Percentiles rank a stretch among this genome's conserved stretches.
Conservation (phyloP, 345 rosid genomes). For the Kandelia obovata region DNA sequence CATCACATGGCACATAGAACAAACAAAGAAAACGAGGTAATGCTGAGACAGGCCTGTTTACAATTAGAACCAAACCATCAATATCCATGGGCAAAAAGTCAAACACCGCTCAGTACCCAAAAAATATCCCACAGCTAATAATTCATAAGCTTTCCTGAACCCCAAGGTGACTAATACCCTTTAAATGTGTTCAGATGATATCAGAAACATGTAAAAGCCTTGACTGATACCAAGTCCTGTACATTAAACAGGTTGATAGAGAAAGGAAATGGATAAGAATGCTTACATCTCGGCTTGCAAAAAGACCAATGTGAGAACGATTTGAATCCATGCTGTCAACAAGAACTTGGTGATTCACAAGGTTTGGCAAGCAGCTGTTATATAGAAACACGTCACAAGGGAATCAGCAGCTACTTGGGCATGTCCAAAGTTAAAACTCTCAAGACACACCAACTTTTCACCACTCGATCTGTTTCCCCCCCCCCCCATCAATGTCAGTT, state of each 20-base stretch:
- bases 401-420: constrained; percentile 2
- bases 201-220: constrained; percentile 3
- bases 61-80: neutral
- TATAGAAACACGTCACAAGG: constrained; percentile 1
- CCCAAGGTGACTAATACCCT: neutral
- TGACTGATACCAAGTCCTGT: neutral
- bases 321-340: constrained; percentile 84
- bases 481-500: too few species aligned
- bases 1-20: constrained; percentile 7
- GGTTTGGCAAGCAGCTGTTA: constrained; percentile 87
- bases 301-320: constrained; percentile 81
- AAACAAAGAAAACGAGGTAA: constrained; percentile 3
- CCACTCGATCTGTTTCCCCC: too few species aligned
- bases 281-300: constrained; percentile 84
- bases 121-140: neutral
- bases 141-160: neutral
- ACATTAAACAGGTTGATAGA: neutral
- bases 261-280: constrained; percentile 6
- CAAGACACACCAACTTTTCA: too few species aligned
- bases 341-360: constrained; percentile 73
- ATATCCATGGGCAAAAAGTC: neutral
- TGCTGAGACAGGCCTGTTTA: neutral
- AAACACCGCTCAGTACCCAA: neutral
- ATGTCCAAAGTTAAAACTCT: too few species aligned
- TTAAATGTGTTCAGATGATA: constrained; percentile 1